A percentile compares a stretch with the other conserved stretches of the same genome.
Evolutionary conservation across 1,284 basidiomycete genomes (phyloP).

Genomic region (Coniophora puteana): DNA sequence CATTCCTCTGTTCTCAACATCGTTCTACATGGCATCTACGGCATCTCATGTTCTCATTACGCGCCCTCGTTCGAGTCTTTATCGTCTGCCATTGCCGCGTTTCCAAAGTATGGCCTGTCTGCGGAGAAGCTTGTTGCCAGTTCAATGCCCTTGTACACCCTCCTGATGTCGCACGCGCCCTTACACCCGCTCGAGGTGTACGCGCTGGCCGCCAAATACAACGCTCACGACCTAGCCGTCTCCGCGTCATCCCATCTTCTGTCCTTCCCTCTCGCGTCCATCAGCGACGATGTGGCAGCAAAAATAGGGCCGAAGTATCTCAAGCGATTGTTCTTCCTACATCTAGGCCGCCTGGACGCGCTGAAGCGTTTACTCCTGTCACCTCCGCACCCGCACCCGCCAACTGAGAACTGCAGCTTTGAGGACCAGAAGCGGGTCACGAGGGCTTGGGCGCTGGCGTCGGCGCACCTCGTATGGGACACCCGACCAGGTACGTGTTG

Average conservation of each 20-base stretch:
- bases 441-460: constrained; percentile 32
- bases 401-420: constrained; percentile 23
- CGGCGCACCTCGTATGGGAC: constrained; percentile 34
- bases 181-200: constrained; percentile 32
- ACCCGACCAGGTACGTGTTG: constrained; percentile 28
- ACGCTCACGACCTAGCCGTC: constrained; percentile 35
- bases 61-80: constrained; percentile 43
- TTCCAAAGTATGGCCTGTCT: constrained; percentile 43
- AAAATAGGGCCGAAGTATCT: constrained; percentile 37
- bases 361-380: constrained; percentile 32
- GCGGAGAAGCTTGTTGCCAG: constrained; percentile 30
- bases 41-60: constrained; percentile 49
- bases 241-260: constrained; percentile 38
- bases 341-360: constrained; percentile 31
- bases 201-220: too few species aligned
- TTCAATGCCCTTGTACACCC: constrained; percentile 23
- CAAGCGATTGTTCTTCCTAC: constrained; percentile 38
- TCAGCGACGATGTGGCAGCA: constrained; percentile 38
- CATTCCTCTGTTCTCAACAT: constrained; percentile 47
- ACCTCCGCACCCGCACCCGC: constrained; percentile 29
- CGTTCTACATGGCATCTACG: constrained; percentile 50
- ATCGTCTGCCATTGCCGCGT: constrained; percentile 34
- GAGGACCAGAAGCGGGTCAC: constrained; percentile 26
- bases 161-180: constrained; percentile 36
- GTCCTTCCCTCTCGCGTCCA: constrained; percentile 30